phyloP scores from a whole-genome alignment of 805 yeast genomes.

The Zygoascus bituminiphila region DNA sequence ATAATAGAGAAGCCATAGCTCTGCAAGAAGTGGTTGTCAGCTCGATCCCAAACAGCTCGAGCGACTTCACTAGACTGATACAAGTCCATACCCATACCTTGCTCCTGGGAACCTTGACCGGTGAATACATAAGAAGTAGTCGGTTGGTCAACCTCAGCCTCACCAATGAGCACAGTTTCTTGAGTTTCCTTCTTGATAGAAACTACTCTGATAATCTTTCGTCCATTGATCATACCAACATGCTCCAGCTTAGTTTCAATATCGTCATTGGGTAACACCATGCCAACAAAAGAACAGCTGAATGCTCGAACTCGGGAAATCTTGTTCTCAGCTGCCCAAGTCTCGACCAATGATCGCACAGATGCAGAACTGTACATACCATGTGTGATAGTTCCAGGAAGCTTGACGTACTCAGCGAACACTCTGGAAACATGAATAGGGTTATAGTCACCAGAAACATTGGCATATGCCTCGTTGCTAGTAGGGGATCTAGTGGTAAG shows the following conservation, averaged over 20 bases:
- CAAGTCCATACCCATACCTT: slow-evolving; percentile 99
- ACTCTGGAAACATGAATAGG: slow-evolving; percentile 97
- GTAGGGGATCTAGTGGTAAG: slow-evolving; percentile 68
- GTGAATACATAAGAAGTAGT: slow-evolving; percentile 94
- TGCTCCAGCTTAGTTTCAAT: slow-evolving; percentile 85
- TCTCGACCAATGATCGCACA: slow-evolving; percentile 89
- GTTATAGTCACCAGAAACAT: slow-evolving; percentile 95
- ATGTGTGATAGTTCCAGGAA: slow-evolving; percentile 97
- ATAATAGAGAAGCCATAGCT: slow-evolving; percentile 96
- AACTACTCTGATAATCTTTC: slow-evolving; percentile 91
- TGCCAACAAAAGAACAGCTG: slow-evolving; percentile 83
- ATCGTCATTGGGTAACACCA: slow-evolving; percentile 94
- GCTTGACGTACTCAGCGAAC: slow-evolving; percentile 83
- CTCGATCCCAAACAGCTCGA: slow-evolving; percentile 93
- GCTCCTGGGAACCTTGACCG: slow-evolving; percentile 99
- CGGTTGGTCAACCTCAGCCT: slow-evolving; percentile 99
- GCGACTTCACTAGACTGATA: slow-evolving; percentile 89
- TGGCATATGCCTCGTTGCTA: slow-evolving; percentile 93
- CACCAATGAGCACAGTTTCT: slow-evolving; percentile 74
- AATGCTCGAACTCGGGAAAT: slow-evolving; percentile 94
- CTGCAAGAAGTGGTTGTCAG: slow-evolving; percentile 83
- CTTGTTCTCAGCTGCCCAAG: slow-evolving; percentile 97
- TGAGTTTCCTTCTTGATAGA: slow-evolving; percentile 77
- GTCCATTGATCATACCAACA: slow-evolving; percentile 97
- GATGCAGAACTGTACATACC: slow-evolving; percentile 98